These are phyloP conservation scores for Speleostelium caveatum DNA, from an alignment of 78 protist species.

Conservation along the genomic window DNA sequence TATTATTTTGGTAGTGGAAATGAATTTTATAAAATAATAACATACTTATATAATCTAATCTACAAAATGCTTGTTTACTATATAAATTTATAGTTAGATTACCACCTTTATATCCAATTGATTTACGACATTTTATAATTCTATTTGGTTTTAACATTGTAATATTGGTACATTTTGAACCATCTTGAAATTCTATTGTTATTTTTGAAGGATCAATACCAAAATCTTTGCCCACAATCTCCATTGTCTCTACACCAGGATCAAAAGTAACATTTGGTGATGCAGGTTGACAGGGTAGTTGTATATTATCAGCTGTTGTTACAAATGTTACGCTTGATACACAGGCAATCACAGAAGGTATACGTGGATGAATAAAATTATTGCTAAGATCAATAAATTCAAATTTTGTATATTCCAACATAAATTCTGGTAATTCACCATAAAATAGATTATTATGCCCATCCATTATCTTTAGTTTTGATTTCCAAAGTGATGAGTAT, in stretches of 20 bases:
- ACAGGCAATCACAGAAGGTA: constrained; percentile 11
- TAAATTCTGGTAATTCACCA: not conserved
- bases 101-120: not conserved
- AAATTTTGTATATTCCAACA: constrained; percentile 26
- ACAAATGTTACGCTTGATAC: not conserved
- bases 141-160: not conserved
- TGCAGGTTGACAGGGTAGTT: not conserved
- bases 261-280: not conserved
- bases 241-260: not conserved
- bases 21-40: too few relatives aligned
- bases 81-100: too few relatives aligned
- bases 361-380: not conserved
- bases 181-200: not conserved
- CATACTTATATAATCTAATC: too few relatives aligned
- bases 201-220: not conserved
- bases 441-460: constrained; percentile 5
- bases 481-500: constrained; percentile 28
- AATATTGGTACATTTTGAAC: not conserved
- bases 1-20: too few relatives aligned
- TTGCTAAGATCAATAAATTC: not conserved
- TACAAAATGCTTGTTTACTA: too few relatives aligned
- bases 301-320: not conserved
- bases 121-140: not conserved
- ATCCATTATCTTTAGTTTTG: constrained; percentile 13
- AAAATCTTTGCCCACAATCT: constrained; percentile 14